A percentile compares a stretch with the other conserved stretches of the same genome.
These are phyloP conservation scores for Schoenoplectus tabernaemontani DNA, from an alignment of 202 grass and related monocot species.

Conservation along the genomic window DNA sequence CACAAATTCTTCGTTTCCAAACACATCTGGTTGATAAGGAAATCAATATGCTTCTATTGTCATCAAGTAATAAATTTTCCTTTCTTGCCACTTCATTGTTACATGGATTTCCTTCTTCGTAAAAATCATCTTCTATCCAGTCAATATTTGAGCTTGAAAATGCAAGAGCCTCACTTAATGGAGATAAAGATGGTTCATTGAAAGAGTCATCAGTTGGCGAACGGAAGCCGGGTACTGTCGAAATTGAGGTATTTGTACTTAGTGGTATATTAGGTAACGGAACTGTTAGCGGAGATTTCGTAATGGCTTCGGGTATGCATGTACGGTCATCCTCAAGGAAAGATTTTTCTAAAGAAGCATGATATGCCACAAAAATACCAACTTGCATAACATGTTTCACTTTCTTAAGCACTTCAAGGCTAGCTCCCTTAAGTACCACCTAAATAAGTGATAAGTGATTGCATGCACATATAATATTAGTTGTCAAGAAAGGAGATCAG, in stretches of 20 bases:
- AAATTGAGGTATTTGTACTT: conserved; percentile 60
- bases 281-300: conserved; percentile 69
- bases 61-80: conserved; percentile 66
- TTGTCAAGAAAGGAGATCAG: background rate
- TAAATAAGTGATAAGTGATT: conserved; percentile 28
- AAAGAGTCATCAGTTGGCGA: conserved; percentile 23
- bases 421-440: conserved; percentile 87
- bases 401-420: conserved; percentile 77
- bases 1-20: conserved; percentile 93
- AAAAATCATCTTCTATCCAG: background rate
- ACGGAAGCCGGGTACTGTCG: conserved; percentile 49
- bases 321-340: conserved; percentile 96
- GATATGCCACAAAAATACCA: conserved; percentile 96
- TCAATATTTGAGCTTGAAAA: conserved; percentile 20
- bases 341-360: conserved; percentile 91
- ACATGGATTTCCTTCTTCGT: background rate
- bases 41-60: conserved; percentile 91
- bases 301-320: conserved; percentile 58
- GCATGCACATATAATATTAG: background rate
- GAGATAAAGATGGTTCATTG: conserved; percentile 33
- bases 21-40: conserved; percentile 84
- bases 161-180: conserved; percentile 25
- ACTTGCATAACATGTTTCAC: conserved; percentile 92
- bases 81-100: conserved; percentile 31
- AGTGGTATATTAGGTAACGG: conserved; percentile 63